phyloP scores from a whole-genome alignment of 1,284 basidiomycete genomes.

The Puccinia horiana region DNA sequence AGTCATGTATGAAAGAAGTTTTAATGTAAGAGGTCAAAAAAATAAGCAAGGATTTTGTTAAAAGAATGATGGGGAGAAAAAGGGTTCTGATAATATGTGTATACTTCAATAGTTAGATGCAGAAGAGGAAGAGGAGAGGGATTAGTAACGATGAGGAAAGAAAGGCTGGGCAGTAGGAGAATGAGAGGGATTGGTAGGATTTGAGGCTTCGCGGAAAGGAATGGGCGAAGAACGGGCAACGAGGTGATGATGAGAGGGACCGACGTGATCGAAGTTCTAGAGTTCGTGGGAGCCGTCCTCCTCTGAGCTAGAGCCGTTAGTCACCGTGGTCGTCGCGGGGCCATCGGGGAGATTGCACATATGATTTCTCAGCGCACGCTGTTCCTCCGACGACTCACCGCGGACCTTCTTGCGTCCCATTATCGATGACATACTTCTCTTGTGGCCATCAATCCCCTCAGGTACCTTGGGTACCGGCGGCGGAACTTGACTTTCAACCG shows the following conservation, averaged over 20 bases:
- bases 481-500: not conserved
- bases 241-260: not conserved
- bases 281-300: not conserved
- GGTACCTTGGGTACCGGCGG: constrained; percentile 2
- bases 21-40: too few species aligned
- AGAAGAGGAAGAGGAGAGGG: not conserved
- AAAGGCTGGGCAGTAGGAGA: not conserved
- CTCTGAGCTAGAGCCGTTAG: not conserved
- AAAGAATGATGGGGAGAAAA: too few species aligned
- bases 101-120: not conserved
- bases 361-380: not conserved
- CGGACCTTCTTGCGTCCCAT: not conserved
- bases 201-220: not conserved
- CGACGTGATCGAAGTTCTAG: not conserved
- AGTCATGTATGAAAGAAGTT: too few species aligned
- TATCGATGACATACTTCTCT: not conserved
- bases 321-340: not conserved
- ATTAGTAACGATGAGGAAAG: not conserved
- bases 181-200: not conserved
- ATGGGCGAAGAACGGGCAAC: not conserved
- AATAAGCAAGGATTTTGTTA: too few species aligned
- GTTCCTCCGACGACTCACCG: not conserved
- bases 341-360: not conserved
- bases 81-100: not conserved
- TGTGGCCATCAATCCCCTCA: not conserved